Base-by-base conservation (phyloP, 2,329 filamentous ascomycete species). In the Alternaria burnsii region DNA sequence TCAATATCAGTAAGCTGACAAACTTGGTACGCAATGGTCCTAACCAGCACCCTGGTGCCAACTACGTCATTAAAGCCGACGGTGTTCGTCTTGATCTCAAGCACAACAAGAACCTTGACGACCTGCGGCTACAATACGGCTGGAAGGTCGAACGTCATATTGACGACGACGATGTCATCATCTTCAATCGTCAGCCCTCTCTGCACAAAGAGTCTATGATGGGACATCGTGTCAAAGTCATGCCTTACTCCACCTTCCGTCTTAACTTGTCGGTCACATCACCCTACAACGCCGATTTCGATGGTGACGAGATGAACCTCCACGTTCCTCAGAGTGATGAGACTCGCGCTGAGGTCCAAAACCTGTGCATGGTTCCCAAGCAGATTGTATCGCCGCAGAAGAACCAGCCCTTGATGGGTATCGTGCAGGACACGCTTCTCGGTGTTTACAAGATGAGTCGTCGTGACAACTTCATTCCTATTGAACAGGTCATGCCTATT, bases 161-260 rank as follows among this genome's bases (percentile, higher is more conserved):
- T 66, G 89, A 97, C 73, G 93, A 97, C 73, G 94, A 94, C 59
- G 95, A 99, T 80, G 96, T 93, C 68, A 98, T 99, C 81, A 94
- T 99, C 75, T 99, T 99, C 88, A 99, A 99, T 80, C 95, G 95
- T 85, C 95, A 99, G 78, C 95, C 95, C 1, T 99, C 95, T 36
- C 85, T 99, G 74, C 95, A 99, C 86, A 99, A 99, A 81, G 95
- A 99, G 78, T 99, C 95, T 62, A 99, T 99, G 95, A 99, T 99
- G 96, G 95, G 93, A 80, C 95, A 99, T 81, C 89, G 93, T 71
- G 95, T 99, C 65, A 90, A 91, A 62, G 95, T 99, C 62, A 98
- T 99, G 94, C 95, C 95, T 3, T 99, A 97, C 80, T 99, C 95
- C 6, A 99, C 95, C 1, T 99, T 99, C 85, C 90, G 95, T 66